Evolutionary conservation across 768 basidiomycete species (phyloP).

Genomic region (Tephrocybe rancida): DNA sequence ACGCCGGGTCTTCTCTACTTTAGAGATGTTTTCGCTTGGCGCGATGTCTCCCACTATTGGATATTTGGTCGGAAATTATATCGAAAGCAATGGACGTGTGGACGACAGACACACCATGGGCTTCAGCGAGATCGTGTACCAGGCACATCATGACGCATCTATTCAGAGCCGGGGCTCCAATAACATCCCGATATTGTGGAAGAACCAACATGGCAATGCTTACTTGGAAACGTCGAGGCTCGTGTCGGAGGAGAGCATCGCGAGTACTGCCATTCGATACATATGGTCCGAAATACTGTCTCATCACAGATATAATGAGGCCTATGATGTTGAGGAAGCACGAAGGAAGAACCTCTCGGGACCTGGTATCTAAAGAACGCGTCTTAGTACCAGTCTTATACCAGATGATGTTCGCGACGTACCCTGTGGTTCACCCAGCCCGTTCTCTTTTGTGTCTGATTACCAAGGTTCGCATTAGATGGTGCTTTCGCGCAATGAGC

Average conservation of each 20-base stretch:
- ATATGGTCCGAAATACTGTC: slow-evolving; percentile 92
- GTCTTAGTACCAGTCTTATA: neutral
- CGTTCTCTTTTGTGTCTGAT: slow-evolving; percentile 90
- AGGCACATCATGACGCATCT: slow-evolving; percentile 89
- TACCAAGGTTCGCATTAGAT: neutral
- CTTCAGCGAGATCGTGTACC: slow-evolving; percentile 96
- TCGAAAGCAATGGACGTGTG: neutral
- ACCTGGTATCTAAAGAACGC: slow-evolving; percentile 61
- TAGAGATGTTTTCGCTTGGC: slow-evolving; percentile 84
- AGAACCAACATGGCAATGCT: slow-evolving; percentile 21
- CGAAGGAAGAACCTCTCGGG: slow-evolving; percentile 70
- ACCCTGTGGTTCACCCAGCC: slow-evolving; percentile 92
- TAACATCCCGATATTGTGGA: too few species aligned
- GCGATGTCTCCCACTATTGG: slow-evolving; percentile 87
- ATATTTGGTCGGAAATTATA: neutral
- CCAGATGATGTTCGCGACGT: neutral
- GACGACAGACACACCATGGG: slow-evolving; percentile 60
- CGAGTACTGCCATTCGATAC: slow-evolving; percentile 95
- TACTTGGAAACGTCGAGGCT: slow-evolving; percentile 76
- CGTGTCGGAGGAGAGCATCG: slow-evolving; percentile 82
- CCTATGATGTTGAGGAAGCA: neutral
- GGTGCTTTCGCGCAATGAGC: neutral
- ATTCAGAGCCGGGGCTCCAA: too few species aligned
- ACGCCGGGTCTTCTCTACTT: slow-evolving; percentile 74
- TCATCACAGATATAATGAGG: neutral